phyloP scores from a whole-genome alignment of 75 land plant genomes.

The Ceratopteris richardii region DNA sequence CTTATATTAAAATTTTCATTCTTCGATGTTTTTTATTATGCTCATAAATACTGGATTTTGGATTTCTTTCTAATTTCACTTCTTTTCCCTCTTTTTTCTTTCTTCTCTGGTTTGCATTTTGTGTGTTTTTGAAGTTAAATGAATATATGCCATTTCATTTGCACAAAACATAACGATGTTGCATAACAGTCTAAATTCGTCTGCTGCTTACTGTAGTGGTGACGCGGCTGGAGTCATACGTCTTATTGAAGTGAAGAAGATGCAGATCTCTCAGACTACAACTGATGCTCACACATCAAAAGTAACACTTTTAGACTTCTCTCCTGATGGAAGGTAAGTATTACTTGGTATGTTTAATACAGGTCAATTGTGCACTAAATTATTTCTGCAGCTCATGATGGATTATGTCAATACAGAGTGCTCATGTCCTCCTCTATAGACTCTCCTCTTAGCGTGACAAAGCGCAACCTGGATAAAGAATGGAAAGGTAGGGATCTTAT shows the following conservation, averaged over 20 bases:
- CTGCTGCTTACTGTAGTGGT: no score
- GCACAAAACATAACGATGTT: no score
- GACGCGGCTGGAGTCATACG: slow-evolving; percentile 72
- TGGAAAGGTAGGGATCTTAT: slow-evolving; percentile 57
- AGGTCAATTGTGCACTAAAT: no score
- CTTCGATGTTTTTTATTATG: no score
- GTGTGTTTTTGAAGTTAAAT: no score
- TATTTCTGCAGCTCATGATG: background rate
- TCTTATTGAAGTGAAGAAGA: slow-evolving; percentile 66
- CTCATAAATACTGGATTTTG: no score
- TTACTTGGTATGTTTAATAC: background rate
- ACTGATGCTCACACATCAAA: slow-evolving; percentile 52
- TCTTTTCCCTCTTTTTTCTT: no score
- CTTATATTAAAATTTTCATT: no score
- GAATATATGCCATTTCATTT: no score
- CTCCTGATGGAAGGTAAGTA: slow-evolving; percentile 57
- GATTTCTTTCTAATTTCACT: no score
- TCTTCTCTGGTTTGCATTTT: no score
- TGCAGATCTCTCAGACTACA: slow-evolving; percentile 56
- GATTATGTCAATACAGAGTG: slow-evolving; percentile 40
- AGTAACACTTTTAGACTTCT: slow-evolving; percentile 52
- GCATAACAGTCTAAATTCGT: no score
- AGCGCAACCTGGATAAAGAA: slow-evolving; percentile 39
- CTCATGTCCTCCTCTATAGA: slow-evolving; percentile 49
- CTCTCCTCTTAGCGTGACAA: slow-evolving; percentile 53